These are phyloP conservation scores for Alternaria burnsii DNA, from an alignment of 2,329 filamentous ascomycete genomes.

Conservation along the genomic window DNA sequence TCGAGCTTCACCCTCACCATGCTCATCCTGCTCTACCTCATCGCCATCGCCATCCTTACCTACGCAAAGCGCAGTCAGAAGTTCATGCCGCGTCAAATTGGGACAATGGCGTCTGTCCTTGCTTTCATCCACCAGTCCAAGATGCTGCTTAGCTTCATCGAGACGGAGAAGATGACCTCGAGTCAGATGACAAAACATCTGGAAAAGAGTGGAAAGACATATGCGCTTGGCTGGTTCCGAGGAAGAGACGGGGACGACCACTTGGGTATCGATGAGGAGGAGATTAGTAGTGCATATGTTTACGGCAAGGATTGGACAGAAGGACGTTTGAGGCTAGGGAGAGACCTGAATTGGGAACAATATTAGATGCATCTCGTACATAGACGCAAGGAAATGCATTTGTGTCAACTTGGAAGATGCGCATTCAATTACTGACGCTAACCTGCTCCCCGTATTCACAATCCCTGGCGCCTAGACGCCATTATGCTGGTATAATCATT, in stretches of 20 bases:
- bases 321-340: slow-evolving; percentile 45
- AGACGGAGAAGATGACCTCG: slow-evolving; percentile 70
- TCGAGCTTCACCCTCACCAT: slow-evolving; percentile 69
- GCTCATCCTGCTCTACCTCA: slow-evolving; percentile 72
- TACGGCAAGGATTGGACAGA: slow-evolving; percentile 61
- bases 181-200: slow-evolving; percentile 69
- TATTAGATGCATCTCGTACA: slow-evolving; percentile 16
- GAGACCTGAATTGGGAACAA: slow-evolving; percentile 37
- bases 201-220: slow-evolving; percentile 69
- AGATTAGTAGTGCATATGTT: slow-evolving; percentile 70
- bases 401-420: background rate
- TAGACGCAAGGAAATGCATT: background rate
- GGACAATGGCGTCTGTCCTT: slow-evolving; percentile 77
- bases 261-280: slow-evolving; percentile 80
- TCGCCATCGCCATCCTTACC: slow-evolving; percentile 65
- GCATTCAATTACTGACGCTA: background rate
- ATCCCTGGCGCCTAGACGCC: slow-evolving; percentile 27
- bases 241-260: slow-evolving; percentile 77
- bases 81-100: slow-evolving; percentile 80
- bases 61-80: slow-evolving; percentile 70
- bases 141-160: slow-evolving; percentile 80
- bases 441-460: slow-evolving; percentile 13
- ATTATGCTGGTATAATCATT: slow-evolving; percentile 31
- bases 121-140: slow-evolving; percentile 82
- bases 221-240: slow-evolving; percentile 79